Evolutionary conservation across 192 early-diverging fungal species (phyloP).

Genomic region (Entomortierella chlamydospora): DNA sequence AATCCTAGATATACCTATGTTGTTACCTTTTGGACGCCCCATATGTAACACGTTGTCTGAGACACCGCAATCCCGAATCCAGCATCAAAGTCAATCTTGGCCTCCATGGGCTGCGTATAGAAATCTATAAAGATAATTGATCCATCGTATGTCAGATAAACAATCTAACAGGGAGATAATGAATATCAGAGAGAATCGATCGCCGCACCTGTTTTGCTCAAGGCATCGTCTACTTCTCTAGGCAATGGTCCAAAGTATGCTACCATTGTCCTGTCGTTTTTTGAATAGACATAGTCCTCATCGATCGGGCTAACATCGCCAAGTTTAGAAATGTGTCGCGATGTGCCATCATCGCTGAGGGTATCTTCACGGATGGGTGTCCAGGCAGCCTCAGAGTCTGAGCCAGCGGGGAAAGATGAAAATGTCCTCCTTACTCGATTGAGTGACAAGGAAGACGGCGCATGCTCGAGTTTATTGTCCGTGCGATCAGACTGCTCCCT

Average conservation of each 20-base stretch:
- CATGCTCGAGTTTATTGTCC: background rate
- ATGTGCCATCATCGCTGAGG: background rate
- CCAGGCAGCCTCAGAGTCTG: slow-evolving; percentile 18
- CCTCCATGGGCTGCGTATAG: slow-evolving; percentile 35
- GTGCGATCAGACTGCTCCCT: background rate
- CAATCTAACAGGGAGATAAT: too few relatives aligned
- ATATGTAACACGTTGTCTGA: slow-evolving; percentile 44
- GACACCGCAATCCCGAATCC: slow-evolving; percentile 42
- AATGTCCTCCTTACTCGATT: background rate
- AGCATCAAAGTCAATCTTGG: slow-evolving; percentile 47
- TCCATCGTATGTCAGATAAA: background rate
- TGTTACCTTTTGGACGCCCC: slow-evolving; percentile 49
- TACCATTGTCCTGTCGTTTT: slow-evolving; percentile 37
- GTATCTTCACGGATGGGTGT: slow-evolving; percentile 5
- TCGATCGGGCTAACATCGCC: slow-evolving; percentile 9
- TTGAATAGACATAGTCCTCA: slow-evolving; percentile 47
- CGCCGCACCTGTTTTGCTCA: slow-evolving; percentile 32
- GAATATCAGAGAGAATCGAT: background rate
- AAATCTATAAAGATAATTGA: slow-evolving; percentile 19
- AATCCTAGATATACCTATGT: too few relatives aligned
- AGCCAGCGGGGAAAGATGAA: background rate
- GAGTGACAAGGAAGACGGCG: background rate
- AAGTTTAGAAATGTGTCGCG: background rate
- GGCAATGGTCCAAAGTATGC: slow-evolving; percentile 52
- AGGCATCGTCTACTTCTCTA: slow-evolving; percentile 37